Percentiles rank a stretch among this genome's conserved stretches.
Conservation (phyloP, 257 asterid genomes). For the Thymus mandschuricus region DNA sequence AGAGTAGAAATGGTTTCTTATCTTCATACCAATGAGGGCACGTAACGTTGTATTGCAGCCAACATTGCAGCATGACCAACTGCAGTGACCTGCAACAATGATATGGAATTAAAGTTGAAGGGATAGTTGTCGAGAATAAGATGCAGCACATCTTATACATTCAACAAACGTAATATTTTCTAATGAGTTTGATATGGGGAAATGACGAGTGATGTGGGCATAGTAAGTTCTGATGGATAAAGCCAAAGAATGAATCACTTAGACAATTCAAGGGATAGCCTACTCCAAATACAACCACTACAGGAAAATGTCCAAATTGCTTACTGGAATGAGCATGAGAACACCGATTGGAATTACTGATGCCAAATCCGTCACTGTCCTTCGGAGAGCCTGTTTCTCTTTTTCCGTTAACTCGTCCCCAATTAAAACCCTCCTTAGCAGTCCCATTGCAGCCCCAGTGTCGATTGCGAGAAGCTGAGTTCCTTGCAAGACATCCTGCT, state of each 20-base stretch:
- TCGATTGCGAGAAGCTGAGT: constrained; percentile 98
- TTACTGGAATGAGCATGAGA: constrained; percentile 99
- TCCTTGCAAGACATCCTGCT: constrained; percentile 96
- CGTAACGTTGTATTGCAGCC: constrained; percentile 94
- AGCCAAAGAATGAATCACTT: neutral
- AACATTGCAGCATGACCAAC: constrained; percentile 98
- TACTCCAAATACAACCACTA: constrained; percentile 7
- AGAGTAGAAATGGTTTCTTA: constrained; percentile 1
- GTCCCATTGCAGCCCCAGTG: constrained; percentile 81
- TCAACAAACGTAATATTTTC: no score
- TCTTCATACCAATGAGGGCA: constrained; percentile 74
- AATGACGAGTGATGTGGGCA: neutral
- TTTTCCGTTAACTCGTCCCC: constrained; percentile 91
- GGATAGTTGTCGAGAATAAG: neutral
- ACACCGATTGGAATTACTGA: constrained; percentile 92
- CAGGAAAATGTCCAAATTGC: constrained; percentile 30
- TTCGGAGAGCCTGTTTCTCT: constrained; percentile 89
- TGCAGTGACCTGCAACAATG: constrained; percentile 81
- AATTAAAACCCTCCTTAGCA: constrained; percentile 69
- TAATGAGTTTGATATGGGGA: neutral
- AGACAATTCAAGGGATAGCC: constrained; percentile 5
- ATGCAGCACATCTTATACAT: neutral
- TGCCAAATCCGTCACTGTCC: constrained; percentile 96
- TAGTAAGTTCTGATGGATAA: constrained; percentile 12
- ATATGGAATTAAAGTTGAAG: constrained; percentile 2